Percentiles rank a stretch among this genome's conserved stretches.
Conservation (phyloP, 1,139 yeast genomes). For the Kluyveromyces sp. region DNA sequence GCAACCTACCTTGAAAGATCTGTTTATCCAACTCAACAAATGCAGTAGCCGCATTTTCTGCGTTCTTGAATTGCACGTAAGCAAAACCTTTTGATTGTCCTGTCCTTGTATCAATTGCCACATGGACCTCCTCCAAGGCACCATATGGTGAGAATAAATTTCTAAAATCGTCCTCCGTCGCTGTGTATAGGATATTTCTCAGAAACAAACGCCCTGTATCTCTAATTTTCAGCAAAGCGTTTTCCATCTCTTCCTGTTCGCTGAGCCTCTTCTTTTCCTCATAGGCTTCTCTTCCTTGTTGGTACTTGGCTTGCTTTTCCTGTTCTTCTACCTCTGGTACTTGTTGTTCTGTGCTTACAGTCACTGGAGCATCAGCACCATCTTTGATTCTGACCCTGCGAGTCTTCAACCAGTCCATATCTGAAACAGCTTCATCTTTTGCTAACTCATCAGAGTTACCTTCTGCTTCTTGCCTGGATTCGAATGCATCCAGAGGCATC, state of each 20-base stretch:
- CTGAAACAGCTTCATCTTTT: slow-evolving; percentile 54
- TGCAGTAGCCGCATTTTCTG: slow-evolving; percentile 71
- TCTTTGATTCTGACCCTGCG: slow-evolving; percentile 71
- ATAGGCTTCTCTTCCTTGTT: slow-evolving; percentile 18
- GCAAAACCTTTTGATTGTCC: slow-evolving; percentile 93
- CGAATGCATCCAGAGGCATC: slow-evolving; percentile 28
- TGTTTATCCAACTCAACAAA: slow-evolving; percentile 71
- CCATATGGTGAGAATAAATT: slow-evolving; percentile 44
- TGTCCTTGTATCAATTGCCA: slow-evolving; percentile 85
- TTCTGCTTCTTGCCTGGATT: slow-evolving; percentile 8
- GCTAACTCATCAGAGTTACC: slow-evolving; percentile 31
- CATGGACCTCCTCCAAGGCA: slow-evolving; percentile 68
- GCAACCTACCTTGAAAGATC: slow-evolving; percentile 87
- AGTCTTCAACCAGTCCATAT: slow-evolving; percentile 81
- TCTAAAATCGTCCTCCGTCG: slow-evolving; percentile 73
- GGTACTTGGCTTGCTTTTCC: slow-evolving; percentile 1
- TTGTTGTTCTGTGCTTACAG: slow-evolving; percentile 8
- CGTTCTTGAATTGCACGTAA: slow-evolving; percentile 61
- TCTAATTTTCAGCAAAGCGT: slow-evolving; percentile 44
- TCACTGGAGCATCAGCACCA: slow-evolving; percentile 24
- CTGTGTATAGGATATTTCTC: slow-evolving; percentile 75
- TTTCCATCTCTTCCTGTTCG: slow-evolving; percentile 42
- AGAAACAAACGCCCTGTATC: slow-evolving; percentile 79
- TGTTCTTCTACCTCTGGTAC: slow-evolving; percentile 1
- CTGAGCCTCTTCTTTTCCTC: slow-evolving; percentile 33